Evolutionary conservation across 164 flowering plant species (phyloP).

Genomic region (Paratinospora sagittata): DNA sequence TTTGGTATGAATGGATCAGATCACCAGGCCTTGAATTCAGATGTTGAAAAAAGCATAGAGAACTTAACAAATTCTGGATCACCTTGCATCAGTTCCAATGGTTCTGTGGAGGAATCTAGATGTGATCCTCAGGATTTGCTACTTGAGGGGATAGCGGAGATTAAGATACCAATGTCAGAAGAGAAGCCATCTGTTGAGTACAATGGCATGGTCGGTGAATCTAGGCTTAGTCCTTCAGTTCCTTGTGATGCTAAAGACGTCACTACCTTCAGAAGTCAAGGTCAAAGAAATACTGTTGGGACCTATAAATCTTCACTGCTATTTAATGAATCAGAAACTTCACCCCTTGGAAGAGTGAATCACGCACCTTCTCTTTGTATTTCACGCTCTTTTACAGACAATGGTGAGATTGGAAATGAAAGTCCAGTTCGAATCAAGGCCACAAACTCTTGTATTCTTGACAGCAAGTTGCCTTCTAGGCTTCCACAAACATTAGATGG

Average conservation of each 20-base stretch:
- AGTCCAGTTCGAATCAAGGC: background rate
- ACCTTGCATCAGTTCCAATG: slow-evolving; percentile 2
- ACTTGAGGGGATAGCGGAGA: slow-evolving; percentile 7
- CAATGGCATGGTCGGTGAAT: background rate
- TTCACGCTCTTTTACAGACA: slow-evolving; percentile 17
- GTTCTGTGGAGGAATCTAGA: slow-evolving; percentile 5
- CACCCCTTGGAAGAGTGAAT: slow-evolving; percentile 14
- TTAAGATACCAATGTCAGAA: slow-evolving; percentile 7
- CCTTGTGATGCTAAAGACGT: slow-evolving; percentile 21
- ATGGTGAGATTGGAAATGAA: slow-evolving; percentile 19
- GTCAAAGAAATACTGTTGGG: slow-evolving; percentile 11
- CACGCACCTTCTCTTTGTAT: slow-evolving; percentile 17
- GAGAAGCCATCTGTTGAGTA: background rate
- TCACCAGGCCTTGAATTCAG: slow-evolving; percentile 12
- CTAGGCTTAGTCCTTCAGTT: background rate
- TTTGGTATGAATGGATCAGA: slow-evolving; percentile 18
- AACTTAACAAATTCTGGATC: background rate
- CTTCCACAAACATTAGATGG: background rate
- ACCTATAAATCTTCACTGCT: slow-evolving; percentile 11
- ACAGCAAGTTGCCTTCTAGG: slow-evolving; percentile 6
- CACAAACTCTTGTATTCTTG: slow-evolving; percentile 4
- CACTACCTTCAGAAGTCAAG: slow-evolving; percentile 11
- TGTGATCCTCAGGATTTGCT: slow-evolving; percentile 11
- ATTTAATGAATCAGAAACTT: slow-evolving; percentile 9
- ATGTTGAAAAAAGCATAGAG: slow-evolving; percentile 11